Conservation (phyloP, 768 basidiomycete genomes). For the Suillus cothurnatus region DNA sequence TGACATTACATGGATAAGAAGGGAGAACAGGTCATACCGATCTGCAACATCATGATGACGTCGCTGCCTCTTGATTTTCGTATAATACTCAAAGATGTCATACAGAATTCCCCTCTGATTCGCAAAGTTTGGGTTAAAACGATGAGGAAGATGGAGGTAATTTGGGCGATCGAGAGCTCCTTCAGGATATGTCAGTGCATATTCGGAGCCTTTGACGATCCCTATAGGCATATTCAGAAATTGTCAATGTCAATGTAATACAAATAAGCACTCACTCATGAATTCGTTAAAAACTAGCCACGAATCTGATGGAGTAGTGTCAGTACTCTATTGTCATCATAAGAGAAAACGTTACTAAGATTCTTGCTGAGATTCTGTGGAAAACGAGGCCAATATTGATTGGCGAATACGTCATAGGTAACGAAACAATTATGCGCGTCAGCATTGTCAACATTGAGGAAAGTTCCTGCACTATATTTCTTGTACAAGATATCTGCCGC, state of each 20-base stretch:
- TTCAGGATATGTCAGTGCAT: conserved; percentile 36
- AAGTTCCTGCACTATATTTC: conserved; percentile 9
- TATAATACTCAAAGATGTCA: conserved; percentile 54
- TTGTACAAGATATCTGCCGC: too few relatives aligned
- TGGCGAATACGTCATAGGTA: conserved; percentile 49
- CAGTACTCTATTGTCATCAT: background rate
- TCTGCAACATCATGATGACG: conserved; percentile 61
- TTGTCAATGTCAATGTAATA: background rate
- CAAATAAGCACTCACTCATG: conserved; percentile 45
- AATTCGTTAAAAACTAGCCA: conserved; percentile 65
- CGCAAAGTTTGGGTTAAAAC: conserved; percentile 58
- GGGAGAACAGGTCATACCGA: conserved; percentile 41
- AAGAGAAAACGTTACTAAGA: conserved; percentile 42
- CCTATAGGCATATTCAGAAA: conserved; percentile 32
- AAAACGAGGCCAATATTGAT: conserved; percentile 62
- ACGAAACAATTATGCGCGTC: conserved; percentile 32
- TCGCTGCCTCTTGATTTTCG: conserved; percentile 42
- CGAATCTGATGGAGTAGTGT: conserved; percentile 46
- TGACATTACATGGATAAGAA: background rate
- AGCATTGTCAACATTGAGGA: conserved; percentile 15
- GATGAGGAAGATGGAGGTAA: conserved; percentile 52
- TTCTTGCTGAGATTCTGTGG: conserved; percentile 51
- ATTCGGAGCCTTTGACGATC: conserved; percentile 68
- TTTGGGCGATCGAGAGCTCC: conserved; percentile 44
- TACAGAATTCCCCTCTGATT: conserved; percentile 51